Conservation (phyloP, 2,329 filamentous ascomycete genomes). For the Nigrospora oryzae region DNA sequence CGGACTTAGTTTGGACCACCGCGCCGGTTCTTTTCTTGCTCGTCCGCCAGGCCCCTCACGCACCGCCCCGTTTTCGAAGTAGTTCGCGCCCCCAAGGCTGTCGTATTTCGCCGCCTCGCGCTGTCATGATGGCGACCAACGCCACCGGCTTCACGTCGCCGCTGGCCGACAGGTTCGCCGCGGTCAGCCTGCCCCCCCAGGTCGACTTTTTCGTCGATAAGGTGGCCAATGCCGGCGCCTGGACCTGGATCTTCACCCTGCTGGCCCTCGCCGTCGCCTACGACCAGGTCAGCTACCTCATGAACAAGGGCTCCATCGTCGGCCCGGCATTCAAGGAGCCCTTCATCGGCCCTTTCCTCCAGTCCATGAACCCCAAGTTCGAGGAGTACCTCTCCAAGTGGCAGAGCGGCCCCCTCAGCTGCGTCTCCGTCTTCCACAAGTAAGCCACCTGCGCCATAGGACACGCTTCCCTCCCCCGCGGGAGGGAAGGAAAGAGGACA, state of each 20-base stretch:
- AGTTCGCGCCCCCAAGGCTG: no score
- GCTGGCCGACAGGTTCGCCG: constrained; percentile 47
- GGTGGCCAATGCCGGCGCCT: constrained; percentile 47
- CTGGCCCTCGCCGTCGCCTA: constrained; percentile 68
- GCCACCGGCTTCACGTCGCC: constrained; percentile 60
- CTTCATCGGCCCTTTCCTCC: constrained; percentile 90
- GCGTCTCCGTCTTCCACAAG: constrained; percentile 99
- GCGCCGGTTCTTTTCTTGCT: no score
- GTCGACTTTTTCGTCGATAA: constrained; percentile 46
- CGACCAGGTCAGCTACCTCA: constrained; percentile 78
- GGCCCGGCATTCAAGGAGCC: constrained; percentile 71
- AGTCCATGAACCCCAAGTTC: constrained; percentile 89
- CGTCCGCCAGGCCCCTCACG: neutral
- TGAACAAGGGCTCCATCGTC: constrained; percentile 66
- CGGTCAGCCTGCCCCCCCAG: constrained; percentile 43
- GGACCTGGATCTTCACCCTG: constrained; percentile 61
- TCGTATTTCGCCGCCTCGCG: no score
- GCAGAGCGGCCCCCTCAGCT: constrained; percentile 84
- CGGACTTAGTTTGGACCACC: no score
- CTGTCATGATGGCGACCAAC: constrained; percentile 44
- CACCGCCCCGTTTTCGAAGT: neutral
- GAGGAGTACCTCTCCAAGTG: constrained; percentile 88
- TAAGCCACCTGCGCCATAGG: constrained; percentile 32
- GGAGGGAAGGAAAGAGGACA: no score
- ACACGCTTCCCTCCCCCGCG: neutral